Conservation (phyloP, 768 basidiomycete species). For the Boletus huronensis region DNA sequence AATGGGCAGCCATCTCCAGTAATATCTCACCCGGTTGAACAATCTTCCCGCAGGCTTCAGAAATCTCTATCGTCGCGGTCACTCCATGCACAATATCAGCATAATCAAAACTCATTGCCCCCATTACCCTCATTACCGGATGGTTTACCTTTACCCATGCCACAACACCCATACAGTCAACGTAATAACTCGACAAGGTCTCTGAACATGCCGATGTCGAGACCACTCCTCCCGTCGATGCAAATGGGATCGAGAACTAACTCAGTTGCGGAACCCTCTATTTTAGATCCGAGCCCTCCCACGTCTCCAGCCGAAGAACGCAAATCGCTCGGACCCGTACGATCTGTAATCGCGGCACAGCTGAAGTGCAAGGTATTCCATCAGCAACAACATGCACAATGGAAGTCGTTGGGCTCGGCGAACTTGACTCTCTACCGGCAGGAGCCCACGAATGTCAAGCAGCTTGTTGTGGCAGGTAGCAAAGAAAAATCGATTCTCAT, state of each 20-base stretch:
- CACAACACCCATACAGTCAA: conserved; percentile 24
- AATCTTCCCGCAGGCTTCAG: conserved; percentile 33
- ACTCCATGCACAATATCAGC: conserved; percentile 50
- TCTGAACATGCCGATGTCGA: conserved; percentile 39
- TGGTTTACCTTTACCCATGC: conserved; percentile 30
- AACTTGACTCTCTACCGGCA: conserved; percentile 85
- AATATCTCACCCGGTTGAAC: conserved; percentile 44
- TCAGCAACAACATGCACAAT: conserved; percentile 93
- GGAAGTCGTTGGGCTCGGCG: conserved; percentile 92
- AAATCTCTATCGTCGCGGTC: conserved; percentile 62
- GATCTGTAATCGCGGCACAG: conserved; percentile 75
- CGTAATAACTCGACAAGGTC: conserved; percentile 19
- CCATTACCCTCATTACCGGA: conserved; percentile 39
- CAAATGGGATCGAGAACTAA: conserved; percentile 49
- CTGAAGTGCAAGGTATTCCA: conserved; percentile 99
- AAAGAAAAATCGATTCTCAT: conserved; percentile 77
- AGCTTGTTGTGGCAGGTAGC: conserved; percentile 87
- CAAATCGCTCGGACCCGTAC: conserved; percentile 59
- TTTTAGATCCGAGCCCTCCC: conserved; percentile 78
- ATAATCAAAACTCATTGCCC: conserved; percentile 33
- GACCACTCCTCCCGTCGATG: conserved; percentile 62
- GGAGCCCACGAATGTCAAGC: conserved; percentile 86
- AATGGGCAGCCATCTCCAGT: conserved; percentile 10
- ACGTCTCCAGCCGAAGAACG: conserved; percentile 68
- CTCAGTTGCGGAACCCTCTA: conserved; percentile 50